Base-by-base conservation (phyloP, 441 rosid species). In the Adansonia madagascariensis region DNA sequence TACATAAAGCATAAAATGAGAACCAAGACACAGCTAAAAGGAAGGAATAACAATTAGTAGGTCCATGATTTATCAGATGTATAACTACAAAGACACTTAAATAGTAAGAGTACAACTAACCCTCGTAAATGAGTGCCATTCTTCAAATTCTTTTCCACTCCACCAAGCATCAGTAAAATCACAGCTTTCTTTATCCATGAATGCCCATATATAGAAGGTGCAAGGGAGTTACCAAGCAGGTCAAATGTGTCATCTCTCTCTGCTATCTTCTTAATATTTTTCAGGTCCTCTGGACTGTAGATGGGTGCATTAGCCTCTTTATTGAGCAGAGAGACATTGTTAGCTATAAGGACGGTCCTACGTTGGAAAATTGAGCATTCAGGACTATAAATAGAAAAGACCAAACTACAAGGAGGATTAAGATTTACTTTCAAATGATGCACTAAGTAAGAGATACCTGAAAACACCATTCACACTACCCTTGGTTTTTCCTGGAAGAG, bases 101-200 rank as follows among this genome's bases (percentile, higher is more conserved):
- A 59, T 27, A 8, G 39, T 24, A 65, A 43, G 5, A 47, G 49
- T 39, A n/a, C 35, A 69, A 87, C 92, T 88, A 77, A 92, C 99
- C 99, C 99, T 88, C 99, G 80, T 74, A 95, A 88, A 75, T 95
- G 98, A 67, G 99, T 95, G 53, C 98, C 99, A 73, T 95, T 95
- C 84, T 86, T 90, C 75, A 95, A 90, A 75, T 92, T 95, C 87
- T 95, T 95, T 82, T 95, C 99, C 78, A 92, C 88, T 78, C 99
- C 99, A 31, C 99, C 84, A 82, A 95, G 97, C 99, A 95, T 92
- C 90, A 94, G 84, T 39, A 95, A 80, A 72, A 95, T 70, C 43
- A 95, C 99, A 57, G 98, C 99, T 84, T 94, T 95, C 88, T 95
- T 95, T 77, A 95, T 95, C 97, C 99, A 94, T 20, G 95, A 83